Conservation (phyloP, 2,329 filamentous ascomycete genomes). For the Tolypocladium album region DNA sequence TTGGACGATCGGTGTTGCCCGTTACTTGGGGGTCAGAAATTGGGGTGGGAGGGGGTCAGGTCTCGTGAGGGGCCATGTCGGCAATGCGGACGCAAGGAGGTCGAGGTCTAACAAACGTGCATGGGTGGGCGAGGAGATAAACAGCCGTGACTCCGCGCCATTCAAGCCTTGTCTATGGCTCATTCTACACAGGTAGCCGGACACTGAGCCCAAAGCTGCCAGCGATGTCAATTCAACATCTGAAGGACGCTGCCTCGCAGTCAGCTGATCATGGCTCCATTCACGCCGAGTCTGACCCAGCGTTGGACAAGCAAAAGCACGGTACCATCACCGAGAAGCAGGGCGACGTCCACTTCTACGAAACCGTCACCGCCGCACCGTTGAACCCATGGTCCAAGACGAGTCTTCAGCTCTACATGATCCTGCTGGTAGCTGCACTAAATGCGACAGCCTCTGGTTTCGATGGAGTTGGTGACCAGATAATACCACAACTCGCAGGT, state of each 20-base stretch:
- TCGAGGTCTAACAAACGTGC: background rate
- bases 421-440: conserved; percentile 23
- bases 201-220: background rate
- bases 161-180: background rate
- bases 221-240: background rate
- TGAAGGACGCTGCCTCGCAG: background rate
- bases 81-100: background rate
- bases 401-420: conserved; percentile 23
- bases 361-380: conserved; percentile 15
- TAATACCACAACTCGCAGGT: no score
- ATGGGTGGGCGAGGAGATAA: background rate
- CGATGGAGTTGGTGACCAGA: conserved; percentile 19
- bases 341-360: conserved; percentile 15
- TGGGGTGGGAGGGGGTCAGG: background rate
- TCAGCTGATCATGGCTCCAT: conserved; percentile 5
- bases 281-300: conserved; percentile 6
- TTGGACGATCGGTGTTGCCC: background rate
- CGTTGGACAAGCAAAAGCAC: conserved; percentile 7
- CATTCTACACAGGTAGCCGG: background rate
- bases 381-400: conserved; percentile 21
- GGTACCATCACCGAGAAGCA: conserved; percentile 15
- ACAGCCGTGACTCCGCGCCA: background rate
- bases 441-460: conserved; percentile 27
- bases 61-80: background rate
- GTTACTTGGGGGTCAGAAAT: background rate